These are phyloP conservation scores for Lepiota venenata DNA, from an alignment of 768 basidiomycete genomes.

Conservation along the genomic window DNA sequence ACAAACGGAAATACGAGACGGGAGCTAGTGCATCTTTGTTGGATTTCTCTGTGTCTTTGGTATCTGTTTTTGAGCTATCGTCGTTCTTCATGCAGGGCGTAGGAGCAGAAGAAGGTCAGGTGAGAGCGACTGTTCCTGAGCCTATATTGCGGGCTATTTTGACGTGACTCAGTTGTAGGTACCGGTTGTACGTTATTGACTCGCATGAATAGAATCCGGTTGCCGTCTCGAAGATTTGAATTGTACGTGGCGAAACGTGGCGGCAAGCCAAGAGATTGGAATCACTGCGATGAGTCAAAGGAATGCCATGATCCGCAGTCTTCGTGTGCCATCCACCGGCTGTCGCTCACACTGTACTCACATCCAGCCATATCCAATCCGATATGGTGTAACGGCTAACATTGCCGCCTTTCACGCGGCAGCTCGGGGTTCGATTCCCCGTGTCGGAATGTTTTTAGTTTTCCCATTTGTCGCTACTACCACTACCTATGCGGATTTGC, in stretches of 20 bases:
- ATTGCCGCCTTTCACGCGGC: conserved; percentile 18
- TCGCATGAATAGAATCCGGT: too few species aligned
- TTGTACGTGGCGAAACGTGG: too few species aligned
- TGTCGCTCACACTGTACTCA: too few species aligned
- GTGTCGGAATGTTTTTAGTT: conserved; percentile 5
- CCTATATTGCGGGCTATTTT: neutral
- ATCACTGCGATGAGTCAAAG: too few species aligned
- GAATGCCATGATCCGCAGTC: too few species aligned
- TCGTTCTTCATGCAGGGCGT: neutral
- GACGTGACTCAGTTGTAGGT: neutral
- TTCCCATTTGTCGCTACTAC: too few species aligned
- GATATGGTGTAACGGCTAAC: conserved; percentile 20
- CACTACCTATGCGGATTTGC: too few species aligned
- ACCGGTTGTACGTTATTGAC: neutral
- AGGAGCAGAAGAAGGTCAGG: neutral
- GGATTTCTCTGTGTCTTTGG: neutral
- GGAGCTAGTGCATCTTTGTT: neutral
- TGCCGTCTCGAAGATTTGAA: too few species aligned
- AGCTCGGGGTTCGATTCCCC: conserved; percentile 11
- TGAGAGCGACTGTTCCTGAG: neutral
- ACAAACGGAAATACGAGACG: conserved; percentile 11
- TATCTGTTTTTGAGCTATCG: neutral
- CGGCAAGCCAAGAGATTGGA: too few species aligned
- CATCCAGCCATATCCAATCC: neutral
- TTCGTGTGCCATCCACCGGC: too few species aligned